These are phyloP conservation scores for Cladosporium halotolerans DNA, from an alignment of 2,329 filamentous ascomycete genomes.

Conservation along the genomic window DNA sequence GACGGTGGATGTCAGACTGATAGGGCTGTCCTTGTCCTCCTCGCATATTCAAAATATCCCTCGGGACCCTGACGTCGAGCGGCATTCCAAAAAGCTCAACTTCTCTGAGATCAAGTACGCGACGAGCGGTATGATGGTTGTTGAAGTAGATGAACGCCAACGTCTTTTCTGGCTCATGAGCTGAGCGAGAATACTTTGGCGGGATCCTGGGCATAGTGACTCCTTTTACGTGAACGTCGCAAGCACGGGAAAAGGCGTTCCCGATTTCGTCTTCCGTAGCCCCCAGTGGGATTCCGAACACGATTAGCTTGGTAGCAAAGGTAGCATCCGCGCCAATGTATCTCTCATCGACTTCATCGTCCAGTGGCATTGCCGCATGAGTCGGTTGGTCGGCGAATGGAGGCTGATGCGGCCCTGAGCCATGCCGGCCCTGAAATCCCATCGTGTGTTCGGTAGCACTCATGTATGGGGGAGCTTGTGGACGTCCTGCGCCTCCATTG, in stretches of 20 bases:
- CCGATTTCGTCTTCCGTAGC: neutral
- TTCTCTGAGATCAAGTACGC: slow-evolving; percentile 14
- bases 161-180: neutral
- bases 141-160: neutral
- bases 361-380: neutral
- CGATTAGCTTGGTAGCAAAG: slow-evolving; percentile 12
- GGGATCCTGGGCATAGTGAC: neutral
- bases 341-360: slow-evolving; percentile 2
- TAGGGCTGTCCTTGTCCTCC: neutral
- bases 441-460: neutral
- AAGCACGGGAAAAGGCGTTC: neutral
- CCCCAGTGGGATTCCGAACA: slow-evolving; percentile 8
- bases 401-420: neutral
- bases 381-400: neutral
- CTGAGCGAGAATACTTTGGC: neutral
- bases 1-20: neutral
- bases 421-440: neutral
- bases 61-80: neutral
- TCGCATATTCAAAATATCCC: neutral
- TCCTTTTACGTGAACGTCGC: neutral
- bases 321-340: slow-evolving; percentile 14
- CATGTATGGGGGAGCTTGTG: neutral
- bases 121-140: slow-evolving; percentile 2
- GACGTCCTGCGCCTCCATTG: neutral
- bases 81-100: slow-evolving; percentile 10